Conservation (phyloP, 2,329 filamentous ascomycete genomes). For the Tolypocladium capitatum region DNA sequence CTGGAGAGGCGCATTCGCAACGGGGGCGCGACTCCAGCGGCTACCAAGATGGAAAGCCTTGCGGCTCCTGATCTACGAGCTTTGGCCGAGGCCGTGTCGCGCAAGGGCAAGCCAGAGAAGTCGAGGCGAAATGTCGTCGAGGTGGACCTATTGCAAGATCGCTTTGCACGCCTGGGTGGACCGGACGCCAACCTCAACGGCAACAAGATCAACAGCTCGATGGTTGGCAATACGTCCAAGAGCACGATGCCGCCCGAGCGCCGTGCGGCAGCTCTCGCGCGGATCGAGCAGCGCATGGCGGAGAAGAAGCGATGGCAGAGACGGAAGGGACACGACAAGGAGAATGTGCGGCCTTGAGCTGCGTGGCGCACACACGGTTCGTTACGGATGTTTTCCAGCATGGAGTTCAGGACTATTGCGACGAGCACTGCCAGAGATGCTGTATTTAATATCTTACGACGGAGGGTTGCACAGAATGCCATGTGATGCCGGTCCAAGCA, state of each 20-base stretch:
- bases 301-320: slow-evolving; percentile 29
- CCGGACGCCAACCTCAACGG: slow-evolving; percentile 18
- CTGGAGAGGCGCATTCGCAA: slow-evolving; percentile 16
- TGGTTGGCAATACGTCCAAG: slow-evolving; percentile 25
- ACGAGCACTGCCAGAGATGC: background rate
- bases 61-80: slow-evolving; percentile 14
- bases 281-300: slow-evolving; percentile 39
- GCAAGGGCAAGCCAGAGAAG: slow-evolving; percentile 3
- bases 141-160: slow-evolving; percentile 32
- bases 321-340: slow-evolving; percentile 29
- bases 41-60: slow-evolving; percentile 11
- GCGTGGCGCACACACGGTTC: background rate
- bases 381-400: slow-evolving; percentile 5
- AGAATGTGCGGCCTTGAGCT: slow-evolving; percentile 31
- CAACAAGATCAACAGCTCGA: slow-evolving; percentile 11
- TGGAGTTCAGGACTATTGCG: slow-evolving; percentile 8
- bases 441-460: background rate
- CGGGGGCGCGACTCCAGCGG: slow-evolving; percentile 11
- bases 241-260: slow-evolving; percentile 35
- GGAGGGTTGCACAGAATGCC: background rate
- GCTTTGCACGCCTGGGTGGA: slow-evolving; percentile 31
- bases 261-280: slow-evolving; percentile 38
- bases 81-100: slow-evolving; percentile 11
- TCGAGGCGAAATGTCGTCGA: slow-evolving; percentile 17
- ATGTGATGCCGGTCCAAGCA: background rate